Evolutionary conservation across 768 basidiomycete species (phyloP).

Genomic region (Leccinum rimulosum): DNA sequence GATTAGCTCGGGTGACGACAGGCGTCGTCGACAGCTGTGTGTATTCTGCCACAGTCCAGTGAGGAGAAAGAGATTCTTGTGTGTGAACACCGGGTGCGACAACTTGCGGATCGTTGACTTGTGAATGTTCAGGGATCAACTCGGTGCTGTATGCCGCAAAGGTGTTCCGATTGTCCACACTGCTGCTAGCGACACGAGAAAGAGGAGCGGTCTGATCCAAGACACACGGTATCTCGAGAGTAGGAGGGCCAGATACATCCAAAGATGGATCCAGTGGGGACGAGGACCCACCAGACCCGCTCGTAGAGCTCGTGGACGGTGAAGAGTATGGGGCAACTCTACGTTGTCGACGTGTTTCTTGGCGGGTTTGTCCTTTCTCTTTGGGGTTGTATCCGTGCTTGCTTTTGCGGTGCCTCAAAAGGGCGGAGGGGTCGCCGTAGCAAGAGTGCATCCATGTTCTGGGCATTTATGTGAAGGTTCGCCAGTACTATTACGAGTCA

Average conservation of each 20-base stretch:
- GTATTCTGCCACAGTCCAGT: too few relatives aligned
- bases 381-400: not conserved
- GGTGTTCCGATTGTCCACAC: not conserved
- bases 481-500: too few relatives aligned
- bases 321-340: too few relatives aligned
- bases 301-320: too few relatives aligned
- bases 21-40: too few relatives aligned
- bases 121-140: not conserved
- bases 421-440: conserved; percentile 17
- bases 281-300: too few relatives aligned
- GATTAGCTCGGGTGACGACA: too few relatives aligned
- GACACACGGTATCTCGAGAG: not conserved
- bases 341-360: too few relatives aligned
- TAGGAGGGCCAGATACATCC: not conserved
- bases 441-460: not conserved
- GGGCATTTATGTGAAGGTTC: too few relatives aligned
- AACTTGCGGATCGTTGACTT: not conserved
- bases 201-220: not conserved
- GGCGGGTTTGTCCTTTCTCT: not conserved
- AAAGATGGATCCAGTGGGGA: not conserved
- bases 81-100: too few relatives aligned
- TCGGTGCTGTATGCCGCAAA: not conserved
- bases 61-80: too few relatives aligned
- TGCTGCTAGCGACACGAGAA: not conserved
- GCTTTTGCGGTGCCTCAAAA: conserved; percentile 16